phyloP scores from a whole-genome alignment of 768 basidiomycete species.

The Russula abietina region DNA sequence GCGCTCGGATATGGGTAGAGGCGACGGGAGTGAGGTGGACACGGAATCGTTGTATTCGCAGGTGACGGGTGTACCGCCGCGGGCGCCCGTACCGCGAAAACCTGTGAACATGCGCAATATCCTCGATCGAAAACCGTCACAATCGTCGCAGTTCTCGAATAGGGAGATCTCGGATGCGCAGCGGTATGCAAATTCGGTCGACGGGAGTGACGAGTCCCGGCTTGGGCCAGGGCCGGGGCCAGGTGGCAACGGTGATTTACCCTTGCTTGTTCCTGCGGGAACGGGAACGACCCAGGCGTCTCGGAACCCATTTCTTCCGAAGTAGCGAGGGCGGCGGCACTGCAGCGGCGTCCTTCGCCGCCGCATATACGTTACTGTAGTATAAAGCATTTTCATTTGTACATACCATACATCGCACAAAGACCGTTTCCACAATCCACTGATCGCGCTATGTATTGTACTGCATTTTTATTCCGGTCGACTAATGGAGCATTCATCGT shows the following conservation, averaged over 20 bases:
- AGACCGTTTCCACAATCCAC: background rate
- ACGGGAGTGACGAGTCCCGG: conserved; percentile 20
- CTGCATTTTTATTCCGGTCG: background rate
- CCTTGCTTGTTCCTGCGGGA: background rate
- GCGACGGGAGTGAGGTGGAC: conserved; percentile 27
- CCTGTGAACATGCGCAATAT: conserved; percentile 40
- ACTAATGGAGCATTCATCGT: background rate
- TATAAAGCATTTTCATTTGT: background rate
- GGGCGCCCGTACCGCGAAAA: conserved; percentile 65
- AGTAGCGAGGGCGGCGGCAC: background rate
- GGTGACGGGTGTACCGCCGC: conserved; percentile 55
- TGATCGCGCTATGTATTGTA: background rate
- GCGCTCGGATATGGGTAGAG: background rate
- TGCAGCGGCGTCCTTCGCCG: background rate
- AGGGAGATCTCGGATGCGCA: conserved; percentile 51
- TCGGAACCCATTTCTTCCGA: conserved; percentile 15
- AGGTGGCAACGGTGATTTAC: background rate
- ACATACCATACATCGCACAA: background rate
- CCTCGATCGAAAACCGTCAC: conserved; percentile 35
- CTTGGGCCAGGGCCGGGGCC: background rate
- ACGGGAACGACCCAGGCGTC: background rate
- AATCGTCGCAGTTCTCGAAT: conserved; percentile 40
- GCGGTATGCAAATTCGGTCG: conserved; percentile 48
- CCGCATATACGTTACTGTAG: background rate
- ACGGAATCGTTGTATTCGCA: conserved; percentile 63